Base-by-base conservation (phyloP, 257 asterid species). In the Lycium ferocissimum region DNA sequence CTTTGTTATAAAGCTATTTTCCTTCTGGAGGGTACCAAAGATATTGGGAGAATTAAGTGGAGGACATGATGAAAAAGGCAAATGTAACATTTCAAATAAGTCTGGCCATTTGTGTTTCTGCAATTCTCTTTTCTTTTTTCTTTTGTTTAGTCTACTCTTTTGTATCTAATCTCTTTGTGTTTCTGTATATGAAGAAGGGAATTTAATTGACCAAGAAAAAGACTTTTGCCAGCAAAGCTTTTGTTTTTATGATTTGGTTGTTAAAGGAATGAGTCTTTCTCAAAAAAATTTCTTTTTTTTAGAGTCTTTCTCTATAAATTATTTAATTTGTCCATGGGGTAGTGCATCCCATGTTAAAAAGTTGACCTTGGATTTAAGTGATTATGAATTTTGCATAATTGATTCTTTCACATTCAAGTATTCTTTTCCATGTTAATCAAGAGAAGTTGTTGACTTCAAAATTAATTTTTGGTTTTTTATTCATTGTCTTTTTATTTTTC, bases 311-410 rank as follows among this genome's bases (percentile, higher is more conserved):
- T 26, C 2, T 51, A 17, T 45, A 37, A 11, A 80, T 79, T 79
- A 57, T 79, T 35, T 35, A 20, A 12, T 81, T 22, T 43, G 6
- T 78, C 40, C 15, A 20, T 7, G 61, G 56, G 76, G 11, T 82
- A 47, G 84, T 82, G 84, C 78, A 82, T 82, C 45, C 84, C 84
- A 82, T 67, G 75, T 38, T 26, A 43, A 49, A 49, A 14, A 38
- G 22, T 57, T 57, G 69, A 56, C 84, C 84, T 7, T 81, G 33
- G 75, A 9, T 37, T 57, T 80, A 80, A 37, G 40, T 80, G 83
- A 59, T 59, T n/a, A 14, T 38, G 72, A 18, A 38, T 80, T 80
- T 38, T 38, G 72, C 57, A 57, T 38, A 18, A 80, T 80, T 38
- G n/a, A 33, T 58, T 58, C n/a, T 40, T 26, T 63, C 22, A 35